Evolutionary conservation across 192 early-diverging fungal species (phyloP).

Genomic region (Podila epigama): DNA sequence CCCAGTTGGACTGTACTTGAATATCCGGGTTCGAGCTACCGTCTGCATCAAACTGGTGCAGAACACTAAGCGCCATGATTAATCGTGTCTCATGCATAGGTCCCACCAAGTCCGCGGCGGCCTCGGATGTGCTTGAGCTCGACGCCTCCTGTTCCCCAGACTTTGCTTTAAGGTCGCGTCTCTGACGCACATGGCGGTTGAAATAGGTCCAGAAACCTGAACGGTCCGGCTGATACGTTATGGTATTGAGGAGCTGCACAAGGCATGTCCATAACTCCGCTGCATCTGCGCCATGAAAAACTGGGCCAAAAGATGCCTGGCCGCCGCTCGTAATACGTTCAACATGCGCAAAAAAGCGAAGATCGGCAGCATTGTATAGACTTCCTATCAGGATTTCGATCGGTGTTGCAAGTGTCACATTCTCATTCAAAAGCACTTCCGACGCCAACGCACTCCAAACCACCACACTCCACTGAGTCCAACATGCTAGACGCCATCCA

Average conservation of each 20-base stretch:
- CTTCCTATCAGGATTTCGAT: background rate
- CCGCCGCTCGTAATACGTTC: background rate
- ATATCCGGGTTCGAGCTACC: conserved; percentile 18
- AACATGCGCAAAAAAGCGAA: conserved; percentile 1
- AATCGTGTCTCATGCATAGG: too few species aligned
- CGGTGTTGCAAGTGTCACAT: background rate
- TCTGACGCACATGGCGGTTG: conserved; percentile 9
- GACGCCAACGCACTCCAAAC: background rate
- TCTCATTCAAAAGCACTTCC: background rate
- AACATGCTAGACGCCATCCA: background rate
- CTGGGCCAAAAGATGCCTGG: background rate
- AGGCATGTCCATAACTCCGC: conserved; percentile 30
- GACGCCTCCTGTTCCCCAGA: background rate
- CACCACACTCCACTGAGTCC: background rate
- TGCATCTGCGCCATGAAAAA: conserved; percentile 14
- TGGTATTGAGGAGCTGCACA: conserved; percentile 11
- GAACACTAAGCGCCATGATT: conserved; percentile 3
- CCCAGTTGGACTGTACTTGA: conserved; percentile 17
- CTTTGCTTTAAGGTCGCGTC: background rate
- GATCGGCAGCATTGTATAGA: background rate
- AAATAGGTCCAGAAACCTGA: conserved; percentile 19
- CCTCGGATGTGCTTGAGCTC: background rate
- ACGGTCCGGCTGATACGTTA: background rate
- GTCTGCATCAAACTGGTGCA: conserved; percentile 31
- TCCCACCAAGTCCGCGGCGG: conserved; percentile 3